These are phyloP conservation scores for Pyracantha coccinea DNA, from an alignment of 331 rosid species.

Conservation along the genomic window DNA sequence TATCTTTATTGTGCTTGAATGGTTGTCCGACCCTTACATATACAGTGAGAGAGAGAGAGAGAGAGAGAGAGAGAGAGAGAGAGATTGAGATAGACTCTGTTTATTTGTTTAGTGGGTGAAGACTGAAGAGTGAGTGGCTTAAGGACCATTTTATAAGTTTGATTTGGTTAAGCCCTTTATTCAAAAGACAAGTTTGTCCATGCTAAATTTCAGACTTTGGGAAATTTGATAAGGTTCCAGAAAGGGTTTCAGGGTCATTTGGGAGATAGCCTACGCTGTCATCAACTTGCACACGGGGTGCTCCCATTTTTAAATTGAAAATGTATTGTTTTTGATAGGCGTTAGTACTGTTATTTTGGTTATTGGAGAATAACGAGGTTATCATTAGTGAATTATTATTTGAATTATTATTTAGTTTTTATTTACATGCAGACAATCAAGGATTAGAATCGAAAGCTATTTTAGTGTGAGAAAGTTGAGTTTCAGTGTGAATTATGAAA, in stretches of 20 bases:
- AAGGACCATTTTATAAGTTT: not conserved
- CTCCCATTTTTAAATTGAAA: not conserved
- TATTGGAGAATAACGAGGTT: slow-evolving; percentile 2
- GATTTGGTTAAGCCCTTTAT: not conserved
- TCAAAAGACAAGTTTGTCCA: not conserved
- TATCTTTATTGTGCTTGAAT: not conserved
- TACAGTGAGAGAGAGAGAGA: not conserved
- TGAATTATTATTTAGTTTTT: not conserved
- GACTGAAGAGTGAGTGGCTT: not conserved
- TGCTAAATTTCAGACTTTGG: not conserved
- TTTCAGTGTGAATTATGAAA: not conserved
- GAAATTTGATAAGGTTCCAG: not conserved
- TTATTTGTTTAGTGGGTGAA: not conserved
- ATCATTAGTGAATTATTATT: not conserved
- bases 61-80: not conserved
- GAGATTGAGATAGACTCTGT: not conserved
- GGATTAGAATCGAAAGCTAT: not conserved
- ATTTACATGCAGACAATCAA: not conserved
- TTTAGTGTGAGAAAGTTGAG: not conserved
- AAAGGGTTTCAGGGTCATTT: not conserved
- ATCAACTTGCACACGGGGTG: not conserved
- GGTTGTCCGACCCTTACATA: not conserved
- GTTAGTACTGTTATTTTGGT: not conserved
- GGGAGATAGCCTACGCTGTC: not conserved
- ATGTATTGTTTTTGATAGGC: not conserved